Evolutionary conservation across 2,329 filamentous ascomycete species (phyloP), one percentile per base, ranked within the genome.

Genomic region (Aspergillus jensenii): DNA sequence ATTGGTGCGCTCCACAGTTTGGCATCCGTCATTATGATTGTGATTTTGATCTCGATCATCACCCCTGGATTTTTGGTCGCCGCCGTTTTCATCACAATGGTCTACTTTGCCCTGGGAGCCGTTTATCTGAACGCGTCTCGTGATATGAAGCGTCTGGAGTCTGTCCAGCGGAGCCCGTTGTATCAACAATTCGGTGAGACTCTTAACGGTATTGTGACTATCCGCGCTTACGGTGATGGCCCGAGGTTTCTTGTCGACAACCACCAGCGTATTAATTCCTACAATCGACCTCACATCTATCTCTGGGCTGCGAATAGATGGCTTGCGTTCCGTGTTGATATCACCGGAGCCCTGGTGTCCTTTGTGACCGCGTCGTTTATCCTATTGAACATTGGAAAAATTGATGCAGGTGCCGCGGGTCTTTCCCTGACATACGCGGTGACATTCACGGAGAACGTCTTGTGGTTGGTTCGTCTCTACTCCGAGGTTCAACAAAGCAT

Each of bases 181-280:
- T 99, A 97, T 78, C 95, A 99, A 75, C 95, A 98, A 66, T 99
- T 99, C 65, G 93, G 95, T 62, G 95, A 99, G 78, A 98, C 96
- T 0, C 79, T 99, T 17, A 91, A 88, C 51, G 95, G 95, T 27
- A 95, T 99, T 74, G 96, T 93, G 3, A 99, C 95, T 0, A 99
- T 99, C 66, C 89, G 96, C 69, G 95, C 95, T 2, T 99, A 98
- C 68, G 92, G 93, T 37, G 93, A 97, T 67, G 92, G 97, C 74
- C 85, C 90, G 54, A 88, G 95, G 37, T 99, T 99, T 74, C 90
- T 97, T 64, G 85, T 92, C 19, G 93, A 99, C 70, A 99, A 98
- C 68, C 81, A 98, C 59, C 76, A 81, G 55, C 89, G 90, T 67
- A 91, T 99, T 75, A 96, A 99, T 76, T 89, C 87, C 7, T 93